Evolutionary conservation across 306 rosid genomes (phyloP).

Genomic region (Lablab purpureus): DNA sequence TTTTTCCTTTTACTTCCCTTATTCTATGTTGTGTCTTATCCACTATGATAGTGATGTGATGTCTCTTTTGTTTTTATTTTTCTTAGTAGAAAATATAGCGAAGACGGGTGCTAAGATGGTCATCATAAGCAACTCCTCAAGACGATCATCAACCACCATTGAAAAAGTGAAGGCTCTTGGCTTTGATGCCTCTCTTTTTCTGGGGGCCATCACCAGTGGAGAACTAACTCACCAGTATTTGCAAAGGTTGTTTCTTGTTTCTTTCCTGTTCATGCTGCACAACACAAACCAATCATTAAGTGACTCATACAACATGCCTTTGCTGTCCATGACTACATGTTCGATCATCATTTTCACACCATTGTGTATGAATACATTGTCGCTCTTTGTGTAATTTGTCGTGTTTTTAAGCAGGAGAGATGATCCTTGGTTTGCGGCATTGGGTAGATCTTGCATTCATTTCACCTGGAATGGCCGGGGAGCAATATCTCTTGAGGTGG

Average conservation of each 20-base stretch:
- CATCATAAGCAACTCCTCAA: slow-evolving; percentile 93
- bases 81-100: slow-evolving; percentile 81
- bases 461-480: slow-evolving; percentile 92
- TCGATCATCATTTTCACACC: not conserved
- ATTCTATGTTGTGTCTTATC: not conserved
- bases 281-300: slow-evolving; percentile 2
- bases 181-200: slow-evolving; percentile 84
- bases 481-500: slow-evolving; percentile 88
- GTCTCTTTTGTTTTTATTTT: not conserved
- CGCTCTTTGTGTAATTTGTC: slow-evolving; percentile 25
- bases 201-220: slow-evolving; percentile 91
- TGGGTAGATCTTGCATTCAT: slow-evolving; percentile 92
- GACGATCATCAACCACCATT: slow-evolving; percentile 82
- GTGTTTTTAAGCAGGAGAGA: slow-evolving; percentile 68
- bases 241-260: slow-evolving; percentile 60
- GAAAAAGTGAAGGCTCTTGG: slow-evolving; percentile 85
- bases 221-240: slow-evolving; percentile 84
- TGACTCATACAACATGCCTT: not conserved
- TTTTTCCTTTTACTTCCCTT: not conserved
- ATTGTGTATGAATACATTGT: slow-evolving; percentile 27
- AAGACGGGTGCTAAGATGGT: slow-evolving; percentile 86
- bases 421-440: slow-evolving; percentile 91
- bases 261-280: not conserved
- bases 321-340: not conserved
- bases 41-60: not conserved